Evolutionary conservation across 306 rosid species (phyloP).

Genomic region (Albizia julibrissin): DNA sequence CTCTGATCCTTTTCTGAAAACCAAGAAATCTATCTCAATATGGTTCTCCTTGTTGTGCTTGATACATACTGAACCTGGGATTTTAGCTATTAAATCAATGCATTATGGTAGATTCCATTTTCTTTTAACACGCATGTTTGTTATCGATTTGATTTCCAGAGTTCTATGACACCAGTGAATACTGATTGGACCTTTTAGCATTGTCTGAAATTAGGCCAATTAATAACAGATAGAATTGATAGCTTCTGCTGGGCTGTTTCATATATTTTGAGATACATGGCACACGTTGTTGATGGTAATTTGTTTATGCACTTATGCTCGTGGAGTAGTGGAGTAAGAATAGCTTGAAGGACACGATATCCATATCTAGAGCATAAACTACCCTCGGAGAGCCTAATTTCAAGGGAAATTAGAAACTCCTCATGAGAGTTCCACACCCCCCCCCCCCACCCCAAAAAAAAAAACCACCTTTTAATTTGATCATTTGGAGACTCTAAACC

Average conservation of each 20-base stretch:
- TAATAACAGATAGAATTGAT: neutral
- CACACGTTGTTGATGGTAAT: neutral
- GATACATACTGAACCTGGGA: neutral
- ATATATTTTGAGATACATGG: neutral
- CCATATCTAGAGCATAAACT: too few species aligned
- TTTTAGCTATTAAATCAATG: neutral
- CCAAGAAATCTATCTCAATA: neutral
- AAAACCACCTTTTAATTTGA: too few species aligned
- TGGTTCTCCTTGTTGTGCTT: neutral
- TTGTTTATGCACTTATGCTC: neutral
- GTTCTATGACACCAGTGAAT: neutral
- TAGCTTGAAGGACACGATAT: neutral
- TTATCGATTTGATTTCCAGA: neutral
- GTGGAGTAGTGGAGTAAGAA: neutral
- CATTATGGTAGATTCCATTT: neutral
- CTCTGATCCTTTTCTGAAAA: slow-evolving; percentile 19
- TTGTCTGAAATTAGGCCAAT: neutral
- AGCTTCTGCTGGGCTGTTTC: neutral
- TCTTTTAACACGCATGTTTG: neutral
- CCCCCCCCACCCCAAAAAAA: too few species aligned
- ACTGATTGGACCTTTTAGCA: neutral
- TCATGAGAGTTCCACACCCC: too few species aligned
- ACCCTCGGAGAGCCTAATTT: too few species aligned
- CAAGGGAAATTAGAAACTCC: too few species aligned
- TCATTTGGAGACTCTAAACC: too few species aligned